Base-by-base conservation (phyloP, 176 grass and related monocot genomes). In the Dactylis glomerata region DNA sequence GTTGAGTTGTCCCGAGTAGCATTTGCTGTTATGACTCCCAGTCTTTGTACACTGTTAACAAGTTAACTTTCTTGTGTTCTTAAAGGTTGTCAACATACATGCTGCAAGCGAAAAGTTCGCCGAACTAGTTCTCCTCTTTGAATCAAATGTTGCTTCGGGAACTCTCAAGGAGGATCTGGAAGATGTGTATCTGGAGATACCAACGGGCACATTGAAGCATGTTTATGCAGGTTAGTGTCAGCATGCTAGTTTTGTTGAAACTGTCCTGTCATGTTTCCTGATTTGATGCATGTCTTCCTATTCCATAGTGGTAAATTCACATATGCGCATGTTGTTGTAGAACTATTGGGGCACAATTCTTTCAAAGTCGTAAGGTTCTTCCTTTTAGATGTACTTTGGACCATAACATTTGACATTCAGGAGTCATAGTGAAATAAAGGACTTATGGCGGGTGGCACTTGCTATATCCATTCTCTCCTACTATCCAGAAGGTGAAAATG, bases 371-470 rank as follows among this genome's bases (percentile, higher is more conserved):
- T 54, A 54, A 54, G 51, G n/a, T 22, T 54, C 17, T 54, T 8
- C 5, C 8, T 54, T 54, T 54, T 51, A 75, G 55, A 16, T 41
- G 14, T 34, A 75, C 31, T 78, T 57, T n/a, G 36, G 50, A 41
- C 57, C 12, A 36, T 28, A 74, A 28, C 40, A 62, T 51, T 55
- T 80, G 42, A 47, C 15, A 30, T 67, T 61, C 77, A 96, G 91
- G 91, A 41, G 77, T 93, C 3, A 8, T 96, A 50, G 86, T 49
- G 90, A 97, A 88, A 94, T 92, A 80, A 94, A 97, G 77, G 88
- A 88, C n/a, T 91, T 89, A 83, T 97, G 95, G 95, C 84, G 79
- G 27, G 90, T 91, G 77, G 87, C 90, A 24, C 66, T 97, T 69
- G 55, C 94, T 46, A 42, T 88, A 51, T 94, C 88, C 70, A 75